Percentiles rank a stretch among this genome's conserved stretches.
phyloP scores from a whole-genome alignment of 2,329 filamentous ascomycete species.

The Epichloe sylvatica region DNA sequence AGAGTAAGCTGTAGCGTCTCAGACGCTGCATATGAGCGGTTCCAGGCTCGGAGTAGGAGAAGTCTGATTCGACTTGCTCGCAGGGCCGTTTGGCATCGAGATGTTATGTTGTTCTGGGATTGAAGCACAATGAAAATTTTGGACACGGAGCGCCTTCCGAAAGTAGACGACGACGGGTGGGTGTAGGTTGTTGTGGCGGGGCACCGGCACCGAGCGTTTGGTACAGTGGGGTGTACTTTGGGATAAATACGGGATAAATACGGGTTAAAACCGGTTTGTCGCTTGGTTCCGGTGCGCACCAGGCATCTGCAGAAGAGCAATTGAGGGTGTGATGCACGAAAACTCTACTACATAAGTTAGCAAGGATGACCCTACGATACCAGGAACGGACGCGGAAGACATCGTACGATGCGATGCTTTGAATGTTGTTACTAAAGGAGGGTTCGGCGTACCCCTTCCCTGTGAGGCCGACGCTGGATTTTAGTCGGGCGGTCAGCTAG shows the following conservation, averaged over 20 bases:
- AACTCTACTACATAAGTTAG: no score
- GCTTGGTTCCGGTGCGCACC: neutral
- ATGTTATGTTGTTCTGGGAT: neutral
- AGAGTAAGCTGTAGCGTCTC: neutral
- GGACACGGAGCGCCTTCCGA: neutral
- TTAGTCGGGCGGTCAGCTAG: no score
- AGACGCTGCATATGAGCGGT: neutral
- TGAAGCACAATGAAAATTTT: neutral
- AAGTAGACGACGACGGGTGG: neutral
- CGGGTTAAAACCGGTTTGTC: neutral
- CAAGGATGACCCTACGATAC: no score
- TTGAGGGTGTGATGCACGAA: no score
- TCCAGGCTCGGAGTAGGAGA: neutral
- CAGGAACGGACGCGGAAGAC: no score
- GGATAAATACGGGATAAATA: neutral
- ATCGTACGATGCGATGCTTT: no score
- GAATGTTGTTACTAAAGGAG: no score
- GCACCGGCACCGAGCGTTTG: neutral
- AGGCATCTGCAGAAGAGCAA: no score
- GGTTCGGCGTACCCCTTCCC: no score
- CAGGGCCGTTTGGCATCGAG: neutral
- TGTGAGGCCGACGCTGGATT: no score
- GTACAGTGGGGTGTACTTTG: no score
- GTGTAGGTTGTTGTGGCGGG: neutral
- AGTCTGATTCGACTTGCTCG: neutral